Evolutionary conservation across 2,329 filamentous ascomycete genomes (phyloP).

Genomic region (Apiospora arundinis): DNA sequence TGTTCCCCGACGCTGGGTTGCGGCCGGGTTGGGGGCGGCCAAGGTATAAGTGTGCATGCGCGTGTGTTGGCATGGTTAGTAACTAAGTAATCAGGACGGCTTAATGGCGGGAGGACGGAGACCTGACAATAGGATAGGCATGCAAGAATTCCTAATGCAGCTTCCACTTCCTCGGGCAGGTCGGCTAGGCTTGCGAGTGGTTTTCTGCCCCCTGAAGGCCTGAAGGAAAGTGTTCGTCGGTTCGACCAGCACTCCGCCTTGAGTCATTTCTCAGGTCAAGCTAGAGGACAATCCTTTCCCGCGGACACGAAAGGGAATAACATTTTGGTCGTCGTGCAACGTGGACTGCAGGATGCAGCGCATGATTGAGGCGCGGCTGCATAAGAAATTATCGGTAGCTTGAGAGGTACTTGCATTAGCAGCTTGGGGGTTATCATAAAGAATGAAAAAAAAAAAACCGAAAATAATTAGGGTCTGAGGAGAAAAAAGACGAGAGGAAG

Average conservation of each 20-base stretch:
- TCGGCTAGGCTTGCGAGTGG: not conserved
- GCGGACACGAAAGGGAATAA: not conserved
- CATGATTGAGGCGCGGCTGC: constrained; percentile 14
- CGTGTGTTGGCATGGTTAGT: not conserved
- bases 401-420: not conserved
- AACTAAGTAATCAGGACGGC: not conserved
- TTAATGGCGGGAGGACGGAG: too few relatives aligned
- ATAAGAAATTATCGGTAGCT: not conserved
- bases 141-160: not conserved
- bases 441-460: too few relatives aligned
- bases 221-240: not conserved
- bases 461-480: not conserved
- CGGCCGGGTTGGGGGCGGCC: not conserved
- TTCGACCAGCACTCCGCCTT: not conserved
- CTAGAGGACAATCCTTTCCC: not conserved
- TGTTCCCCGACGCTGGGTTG: not conserved
- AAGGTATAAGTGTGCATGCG: not conserved
- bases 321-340: not conserved
- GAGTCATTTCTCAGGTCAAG: not conserved
- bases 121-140: not conserved
- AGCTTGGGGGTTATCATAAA: not conserved
- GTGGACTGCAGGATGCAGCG: constrained; percentile 11
- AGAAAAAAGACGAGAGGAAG: not conserved
- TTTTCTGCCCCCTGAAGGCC: not conserved
- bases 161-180: not conserved